Conservation (phyloP, 176 grass and related monocot species). For the Elymus sibiricus region DNA sequence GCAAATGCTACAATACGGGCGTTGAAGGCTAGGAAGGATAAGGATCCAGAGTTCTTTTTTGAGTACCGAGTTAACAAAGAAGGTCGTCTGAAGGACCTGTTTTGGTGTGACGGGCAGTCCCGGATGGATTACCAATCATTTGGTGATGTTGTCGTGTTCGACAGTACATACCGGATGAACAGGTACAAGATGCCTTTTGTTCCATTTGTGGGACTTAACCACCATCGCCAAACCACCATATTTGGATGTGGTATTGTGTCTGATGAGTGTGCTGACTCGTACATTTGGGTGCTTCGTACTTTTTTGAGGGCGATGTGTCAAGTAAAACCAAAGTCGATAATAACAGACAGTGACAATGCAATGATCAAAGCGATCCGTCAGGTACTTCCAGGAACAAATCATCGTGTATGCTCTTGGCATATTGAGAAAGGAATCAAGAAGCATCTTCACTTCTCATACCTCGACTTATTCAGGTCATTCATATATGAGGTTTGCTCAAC, state of each 20-base stretch:
- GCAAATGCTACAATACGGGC: not conserved
- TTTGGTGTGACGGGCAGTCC: not conserved
- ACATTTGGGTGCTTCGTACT: no score
- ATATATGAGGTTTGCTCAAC: not conserved
- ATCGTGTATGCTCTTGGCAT: no score
- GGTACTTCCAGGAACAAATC: no score
- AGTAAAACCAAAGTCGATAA: no score
- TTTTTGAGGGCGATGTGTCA: no score
- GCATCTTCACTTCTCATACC: not conserved
- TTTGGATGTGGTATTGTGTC: not conserved
- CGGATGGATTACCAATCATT: not conserved
- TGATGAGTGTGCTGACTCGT: not conserved
- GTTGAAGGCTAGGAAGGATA: not conserved
- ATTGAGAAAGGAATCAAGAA: not conserved
- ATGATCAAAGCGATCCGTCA: no score
- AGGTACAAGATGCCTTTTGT: constrained; percentile 16
- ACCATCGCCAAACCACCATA: not conserved
- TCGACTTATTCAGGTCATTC: constrained; percentile 4
- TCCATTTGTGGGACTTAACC: not conserved
- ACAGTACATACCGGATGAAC: not conserved
- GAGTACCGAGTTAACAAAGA: not conserved
- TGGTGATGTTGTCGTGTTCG: not conserved
- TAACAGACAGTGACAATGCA: no score
- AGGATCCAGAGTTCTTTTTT: not conserved
- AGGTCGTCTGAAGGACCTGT: not conserved